Conservation (phyloP, 2,329 filamentous ascomycete species). For the Fusarium humuli region DNA sequence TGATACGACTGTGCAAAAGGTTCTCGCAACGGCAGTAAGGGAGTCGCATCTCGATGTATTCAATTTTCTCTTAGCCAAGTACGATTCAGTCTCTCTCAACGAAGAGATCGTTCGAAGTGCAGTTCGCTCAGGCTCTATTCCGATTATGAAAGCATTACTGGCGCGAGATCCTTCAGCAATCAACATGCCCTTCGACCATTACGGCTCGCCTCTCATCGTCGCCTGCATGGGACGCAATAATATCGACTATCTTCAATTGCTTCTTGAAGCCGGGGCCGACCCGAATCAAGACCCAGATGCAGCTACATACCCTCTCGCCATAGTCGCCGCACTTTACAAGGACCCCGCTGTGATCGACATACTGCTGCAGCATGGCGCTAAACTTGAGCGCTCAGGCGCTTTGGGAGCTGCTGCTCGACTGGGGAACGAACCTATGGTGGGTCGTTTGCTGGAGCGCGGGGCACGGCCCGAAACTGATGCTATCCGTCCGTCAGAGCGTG, state of each 20-base stretch:
- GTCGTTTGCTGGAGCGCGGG: background rate
- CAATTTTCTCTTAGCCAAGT: fast-evolving
- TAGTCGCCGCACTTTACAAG: background rate
- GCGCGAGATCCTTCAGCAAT: background rate
- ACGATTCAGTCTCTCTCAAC: background rate
- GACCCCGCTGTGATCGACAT: background rate
- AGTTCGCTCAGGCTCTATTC: background rate
- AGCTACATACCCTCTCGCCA: background rate
- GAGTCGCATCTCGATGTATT: background rate
- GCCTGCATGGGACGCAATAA: no score
- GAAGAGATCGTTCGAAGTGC: background rate
- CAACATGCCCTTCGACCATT: background rate
- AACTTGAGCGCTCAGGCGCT: background rate
- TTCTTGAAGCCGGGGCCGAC: no score
- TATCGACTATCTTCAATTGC: no score
- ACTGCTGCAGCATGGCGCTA: background rate
- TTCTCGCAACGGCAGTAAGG: fast-evolving
- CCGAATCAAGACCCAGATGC: background rate
- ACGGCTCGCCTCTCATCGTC: background rate
- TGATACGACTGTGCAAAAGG: background rate
- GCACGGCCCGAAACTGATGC: background rate
- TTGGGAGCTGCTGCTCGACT: background rate
- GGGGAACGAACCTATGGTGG: background rate
- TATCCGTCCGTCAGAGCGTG: background rate
- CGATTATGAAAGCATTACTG: background rate